Conservation (phyloP, 2,329 filamentous ascomycete genomes). For the Cordyceps fumosorosea region DNA sequence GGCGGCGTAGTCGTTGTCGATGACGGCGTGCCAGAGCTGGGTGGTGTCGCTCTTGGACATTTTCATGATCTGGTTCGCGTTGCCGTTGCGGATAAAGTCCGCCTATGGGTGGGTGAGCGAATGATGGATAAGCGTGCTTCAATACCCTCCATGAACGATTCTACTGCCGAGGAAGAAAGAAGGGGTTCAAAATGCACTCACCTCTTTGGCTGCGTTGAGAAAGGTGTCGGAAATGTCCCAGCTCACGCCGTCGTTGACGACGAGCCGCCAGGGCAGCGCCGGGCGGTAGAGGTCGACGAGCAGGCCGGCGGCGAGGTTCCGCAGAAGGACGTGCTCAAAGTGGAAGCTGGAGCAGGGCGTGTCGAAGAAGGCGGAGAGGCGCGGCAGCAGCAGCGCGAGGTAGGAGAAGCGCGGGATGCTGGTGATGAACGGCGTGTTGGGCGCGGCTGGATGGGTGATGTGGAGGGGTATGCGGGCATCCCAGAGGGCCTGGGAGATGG, state of each 20-base stretch:
- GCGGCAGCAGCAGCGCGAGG: constrained; percentile 50
- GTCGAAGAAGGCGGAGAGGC: constrained; percentile 47
- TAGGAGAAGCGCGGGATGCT: constrained; percentile 54
- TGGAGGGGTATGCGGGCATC: constrained; percentile 45
- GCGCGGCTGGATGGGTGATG: constrained; percentile 44
- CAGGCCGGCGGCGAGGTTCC: constrained; percentile 47
- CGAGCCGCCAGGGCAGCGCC: constrained; percentile 46
- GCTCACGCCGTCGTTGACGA: constrained; percentile 46
- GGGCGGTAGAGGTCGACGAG: constrained; percentile 53
- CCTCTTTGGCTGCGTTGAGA: constrained; percentile 58
- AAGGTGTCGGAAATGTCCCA: constrained; percentile 59
- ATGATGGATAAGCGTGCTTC: neutral
- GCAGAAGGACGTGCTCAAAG: constrained; percentile 47
- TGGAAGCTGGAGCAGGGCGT: constrained; percentile 52
- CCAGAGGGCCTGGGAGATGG: constrained; percentile 46
- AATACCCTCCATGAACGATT: no score
- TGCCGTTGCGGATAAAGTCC: constrained; percentile 82
- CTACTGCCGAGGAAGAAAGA: no score
- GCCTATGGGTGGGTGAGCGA: constrained; percentile 40
- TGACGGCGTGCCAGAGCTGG: constrained; percentile 73
- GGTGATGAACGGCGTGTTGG: constrained; percentile 44
- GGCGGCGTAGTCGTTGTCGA: constrained; percentile 65
- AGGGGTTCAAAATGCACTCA: constrained; percentile 21
- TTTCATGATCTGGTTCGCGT: constrained; percentile 83
- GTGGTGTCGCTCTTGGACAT: constrained; percentile 79